Conservation (phyloP, 164 flowering plant species). For the Akebia trifoliata region DNA sequence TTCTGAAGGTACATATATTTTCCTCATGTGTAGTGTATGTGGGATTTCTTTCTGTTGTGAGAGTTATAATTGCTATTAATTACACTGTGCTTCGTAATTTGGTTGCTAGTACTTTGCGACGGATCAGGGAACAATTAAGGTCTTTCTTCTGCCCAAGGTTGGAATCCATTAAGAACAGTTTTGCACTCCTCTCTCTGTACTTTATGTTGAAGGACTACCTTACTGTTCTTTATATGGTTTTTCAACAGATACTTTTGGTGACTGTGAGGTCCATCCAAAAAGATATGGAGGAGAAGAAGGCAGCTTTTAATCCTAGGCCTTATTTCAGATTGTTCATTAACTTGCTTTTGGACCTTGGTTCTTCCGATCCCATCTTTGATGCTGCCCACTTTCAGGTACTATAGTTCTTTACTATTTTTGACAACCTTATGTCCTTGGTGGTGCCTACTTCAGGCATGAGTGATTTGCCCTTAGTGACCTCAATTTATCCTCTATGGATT, state of each 20-base stretch:
- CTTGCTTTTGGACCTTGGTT: conserved; percentile 71
- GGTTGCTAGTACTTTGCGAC: conserved; percentile 38
- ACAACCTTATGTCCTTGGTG: not conserved
- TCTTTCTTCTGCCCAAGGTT: conserved; percentile 72
- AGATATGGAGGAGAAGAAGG: conserved; percentile 85
- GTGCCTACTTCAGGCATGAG: too few species aligned
- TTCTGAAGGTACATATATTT: conserved; percentile 54
- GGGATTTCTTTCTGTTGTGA: not conserved
- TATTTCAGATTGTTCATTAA: conserved; percentile 87
- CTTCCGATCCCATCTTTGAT: conserved; percentile 65
- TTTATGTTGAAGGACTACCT: not conserved
- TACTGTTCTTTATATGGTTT: not conserved
- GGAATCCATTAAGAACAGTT: not conserved
- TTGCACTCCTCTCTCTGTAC: not conserved
- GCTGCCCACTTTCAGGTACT: conserved; percentile 77
- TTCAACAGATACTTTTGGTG: conserved; percentile 56
- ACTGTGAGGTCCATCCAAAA: conserved; percentile 68
- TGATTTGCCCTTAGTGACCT: too few species aligned
- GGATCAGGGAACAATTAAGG: conserved; percentile 64
- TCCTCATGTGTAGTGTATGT: conserved; percentile 3
- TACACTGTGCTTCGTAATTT: conserved; percentile 3
- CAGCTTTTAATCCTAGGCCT: conserved; percentile 81
- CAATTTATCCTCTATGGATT: not conserved
- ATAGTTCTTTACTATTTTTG: conserved; percentile 42
- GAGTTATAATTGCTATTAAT: not conserved